A percentile compares a stretch with the other conserved stretches of the same genome.
Evolutionary conservation across 164 flowering plant genomes (phyloP).

Genomic region (Stephania japonica): DNA sequence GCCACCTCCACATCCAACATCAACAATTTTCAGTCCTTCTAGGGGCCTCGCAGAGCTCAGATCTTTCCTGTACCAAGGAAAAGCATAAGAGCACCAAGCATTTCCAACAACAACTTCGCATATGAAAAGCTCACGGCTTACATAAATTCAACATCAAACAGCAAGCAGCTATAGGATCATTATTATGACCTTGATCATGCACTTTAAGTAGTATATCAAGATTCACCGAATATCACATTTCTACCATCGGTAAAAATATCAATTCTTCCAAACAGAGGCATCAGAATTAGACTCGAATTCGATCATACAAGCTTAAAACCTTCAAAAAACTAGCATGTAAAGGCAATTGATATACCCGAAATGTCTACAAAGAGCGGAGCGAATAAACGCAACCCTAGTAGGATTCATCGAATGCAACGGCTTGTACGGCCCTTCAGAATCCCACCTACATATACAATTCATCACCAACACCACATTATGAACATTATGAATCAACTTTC

Average conservation of each 20-base stretch:
- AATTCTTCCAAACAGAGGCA: neutral
- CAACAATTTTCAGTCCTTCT: conserved; percentile 76
- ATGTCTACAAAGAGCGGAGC: conserved; percentile 88
- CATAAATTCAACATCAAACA: neutral
- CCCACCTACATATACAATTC: conserved; percentile 77
- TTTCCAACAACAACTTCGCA: neutral
- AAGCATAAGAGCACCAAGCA: conserved; percentile 6
- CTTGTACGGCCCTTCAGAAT: conserved; percentile 89
- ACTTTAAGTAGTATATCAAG: no score
- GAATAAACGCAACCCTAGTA: conserved; percentile 78
- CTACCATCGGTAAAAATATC: neutral
- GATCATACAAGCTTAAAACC: no score
- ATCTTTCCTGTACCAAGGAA: conserved; percentile 55
- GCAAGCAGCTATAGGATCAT: no score
- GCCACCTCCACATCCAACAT: conserved; percentile 99
- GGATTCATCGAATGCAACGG: conserved; percentile 92
- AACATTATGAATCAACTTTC: neutral
- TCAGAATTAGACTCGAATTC: neutral
- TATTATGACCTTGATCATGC: neutral
- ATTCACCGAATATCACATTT: neutral
- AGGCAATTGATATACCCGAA: conserved; percentile 44
- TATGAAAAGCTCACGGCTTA: neutral
- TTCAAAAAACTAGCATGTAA: neutral
- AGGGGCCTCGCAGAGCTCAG: conserved; percentile 65
- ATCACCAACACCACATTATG: neutral